Percentiles rank a stretch among this genome's conserved stretches.
Evolutionary conservation across 2,329 filamentous ascomycete genomes (phyloP).

Genomic region (Blastomyces gilchristii): DNA sequence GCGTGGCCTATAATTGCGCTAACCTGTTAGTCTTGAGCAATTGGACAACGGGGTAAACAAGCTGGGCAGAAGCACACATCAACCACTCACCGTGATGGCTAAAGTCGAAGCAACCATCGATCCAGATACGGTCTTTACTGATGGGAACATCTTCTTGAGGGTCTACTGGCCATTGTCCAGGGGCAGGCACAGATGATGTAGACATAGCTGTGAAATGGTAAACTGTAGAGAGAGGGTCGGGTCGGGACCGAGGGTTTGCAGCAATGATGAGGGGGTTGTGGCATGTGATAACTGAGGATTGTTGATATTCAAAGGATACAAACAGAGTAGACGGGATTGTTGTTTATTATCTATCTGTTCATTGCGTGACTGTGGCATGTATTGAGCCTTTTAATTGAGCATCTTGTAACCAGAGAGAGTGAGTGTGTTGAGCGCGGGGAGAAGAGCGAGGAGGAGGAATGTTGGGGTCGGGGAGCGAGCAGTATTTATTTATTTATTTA

Average conservation of each 20-base stretch:
- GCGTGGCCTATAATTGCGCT: conserved; percentile 60
- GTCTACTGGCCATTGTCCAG: conserved; percentile 54
- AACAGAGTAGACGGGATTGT: too few species aligned
- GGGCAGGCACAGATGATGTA: conserved; percentile 35
- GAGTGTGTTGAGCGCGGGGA: too few species aligned
- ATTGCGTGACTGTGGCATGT: too few species aligned
- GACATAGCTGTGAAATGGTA: not conserved
- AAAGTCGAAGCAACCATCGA: conserved; percentile 98
- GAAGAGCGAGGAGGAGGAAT: too few species aligned
- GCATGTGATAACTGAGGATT: too few species aligned
- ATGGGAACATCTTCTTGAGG: conserved; percentile 51
- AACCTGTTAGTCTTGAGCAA: conserved; percentile 10
- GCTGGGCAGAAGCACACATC: not conserved
- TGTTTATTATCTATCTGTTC: too few species aligned
- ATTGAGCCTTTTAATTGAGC: too few species aligned
- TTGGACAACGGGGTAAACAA: not conserved
- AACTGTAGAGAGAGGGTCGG: not conserved
- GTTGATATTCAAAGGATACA: too few species aligned
- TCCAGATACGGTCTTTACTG: conserved; percentile 73
- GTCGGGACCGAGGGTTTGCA: not conserved
- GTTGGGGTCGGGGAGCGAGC: too few species aligned
- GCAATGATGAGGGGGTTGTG: too few species aligned
- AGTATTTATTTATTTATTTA: too few species aligned
- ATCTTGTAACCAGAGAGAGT: too few species aligned
- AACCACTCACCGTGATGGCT: conserved; percentile 71